Percentiles rank a stretch among this genome's conserved stretches.
Evolutionary conservation across 441 rosid species (phyloP).

Genomic region (Arabidopsis lyrata): DNA sequence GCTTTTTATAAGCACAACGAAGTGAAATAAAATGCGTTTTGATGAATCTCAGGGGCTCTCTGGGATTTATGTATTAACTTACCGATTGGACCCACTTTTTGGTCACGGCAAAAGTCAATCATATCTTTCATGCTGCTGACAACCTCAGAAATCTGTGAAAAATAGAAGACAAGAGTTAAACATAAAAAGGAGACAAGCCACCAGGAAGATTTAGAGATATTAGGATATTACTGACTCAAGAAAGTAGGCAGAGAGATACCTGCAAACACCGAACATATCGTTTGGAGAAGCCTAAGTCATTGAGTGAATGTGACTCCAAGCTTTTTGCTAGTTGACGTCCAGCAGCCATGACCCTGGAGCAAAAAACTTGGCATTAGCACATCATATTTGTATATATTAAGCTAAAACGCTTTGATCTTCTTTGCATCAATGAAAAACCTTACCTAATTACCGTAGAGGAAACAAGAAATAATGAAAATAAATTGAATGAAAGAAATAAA

Average conservation of each 20-base stretch:
- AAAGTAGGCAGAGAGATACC: conserved; percentile 52
- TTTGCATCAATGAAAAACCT: background rate
- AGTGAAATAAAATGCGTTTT: background rate
- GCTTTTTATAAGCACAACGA: conserved; percentile 18
- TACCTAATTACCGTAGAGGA: background rate
- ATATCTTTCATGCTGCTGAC: conserved; percentile 99
- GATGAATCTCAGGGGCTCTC: background rate
- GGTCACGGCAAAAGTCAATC: conserved; percentile 83
- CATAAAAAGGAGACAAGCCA: conserved; percentile 24
- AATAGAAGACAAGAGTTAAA: conserved; percentile 10
- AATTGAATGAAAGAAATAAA: conserved; percentile 4
- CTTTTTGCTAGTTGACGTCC: conserved; percentile 92
- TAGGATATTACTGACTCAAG: conserved; percentile 13
- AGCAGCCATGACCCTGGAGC: conserved; percentile 83
- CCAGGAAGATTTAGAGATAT: conserved; percentile 14
- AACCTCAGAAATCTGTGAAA: conserved; percentile 89
- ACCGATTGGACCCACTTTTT: conserved; percentile 94
- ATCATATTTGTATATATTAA: conserved; percentile 1
- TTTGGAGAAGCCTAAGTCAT: conserved; percentile 96
- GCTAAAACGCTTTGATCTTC: background rate
- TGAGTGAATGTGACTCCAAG: conserved; percentile 88
- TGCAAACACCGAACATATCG: conserved; percentile 97
- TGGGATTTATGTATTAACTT: conserved; percentile 26
- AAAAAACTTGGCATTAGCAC: conserved; percentile 26
- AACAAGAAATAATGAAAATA: background rate